phyloP scores from a whole-genome alignment of 768 basidiomycete species.

The Pleurotus sapidus region DNA sequence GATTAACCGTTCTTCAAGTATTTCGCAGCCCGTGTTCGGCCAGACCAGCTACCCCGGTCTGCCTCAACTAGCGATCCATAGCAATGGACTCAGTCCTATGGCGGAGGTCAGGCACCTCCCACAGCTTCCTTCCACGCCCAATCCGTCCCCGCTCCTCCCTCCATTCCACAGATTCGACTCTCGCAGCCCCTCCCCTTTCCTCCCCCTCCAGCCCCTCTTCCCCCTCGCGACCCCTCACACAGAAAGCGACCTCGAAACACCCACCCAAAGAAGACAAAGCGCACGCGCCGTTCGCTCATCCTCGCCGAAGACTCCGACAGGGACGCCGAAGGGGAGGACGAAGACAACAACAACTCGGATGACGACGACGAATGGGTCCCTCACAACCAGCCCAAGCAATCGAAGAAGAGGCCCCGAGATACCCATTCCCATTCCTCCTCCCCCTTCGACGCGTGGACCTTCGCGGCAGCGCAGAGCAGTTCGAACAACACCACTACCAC shows the following conservation, averaged over 20 bases:
- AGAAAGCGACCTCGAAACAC: not conserved
- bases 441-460: not conserved
- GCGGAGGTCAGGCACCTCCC: slow-evolving; percentile 7
- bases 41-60: not conserved
- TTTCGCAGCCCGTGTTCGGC: not conserved
- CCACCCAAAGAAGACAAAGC: not conserved
- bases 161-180: not conserved
- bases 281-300: not conserved
- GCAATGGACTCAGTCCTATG: slow-evolving; percentile 1
- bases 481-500: slow-evolving; percentile 13
- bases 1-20: not conserved
- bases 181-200: not conserved
- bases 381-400: not conserved
- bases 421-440: not conserved
- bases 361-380: slow-evolving; percentile 2
- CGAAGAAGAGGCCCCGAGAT: not conserved
- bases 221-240: not conserved
- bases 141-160: not conserved
- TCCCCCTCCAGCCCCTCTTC: not conserved
- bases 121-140: not conserved
- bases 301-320: not conserved
- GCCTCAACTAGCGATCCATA: not conserved
- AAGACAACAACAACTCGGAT: not conserved
- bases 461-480: not conserved
- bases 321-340: not conserved